Evolutionary conservation across 352 stramenopile species (phyloP).

Genomic region (Blastocystis sp.): DNA sequence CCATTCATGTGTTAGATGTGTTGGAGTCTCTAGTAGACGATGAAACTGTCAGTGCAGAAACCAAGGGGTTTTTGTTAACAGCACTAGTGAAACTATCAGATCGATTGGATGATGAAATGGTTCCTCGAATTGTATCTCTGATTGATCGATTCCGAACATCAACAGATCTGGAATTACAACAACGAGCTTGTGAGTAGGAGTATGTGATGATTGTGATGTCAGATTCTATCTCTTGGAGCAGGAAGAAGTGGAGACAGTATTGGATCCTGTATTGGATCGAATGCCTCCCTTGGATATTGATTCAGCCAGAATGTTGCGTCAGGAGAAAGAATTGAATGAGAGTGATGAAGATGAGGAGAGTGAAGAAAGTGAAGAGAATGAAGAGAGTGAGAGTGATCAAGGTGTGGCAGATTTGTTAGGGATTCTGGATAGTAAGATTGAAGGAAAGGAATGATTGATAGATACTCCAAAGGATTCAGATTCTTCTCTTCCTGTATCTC

Average conservation of each 20-base stretch:
- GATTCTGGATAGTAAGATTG: neutral
- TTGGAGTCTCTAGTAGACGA: constrained; percentile 72
- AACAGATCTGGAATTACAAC: constrained; percentile 87
- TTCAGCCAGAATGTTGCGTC: constrained; percentile 23
- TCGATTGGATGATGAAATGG: constrained; percentile 72
- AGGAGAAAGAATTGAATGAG: constrained; percentile 2
- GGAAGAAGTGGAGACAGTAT: constrained; percentile 64
- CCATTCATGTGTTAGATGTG: constrained; percentile 62
- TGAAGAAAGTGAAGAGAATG: neutral
- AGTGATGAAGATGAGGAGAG: neutral
- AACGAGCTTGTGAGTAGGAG: constrained; percentile 79
- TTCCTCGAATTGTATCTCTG: constrained; percentile 70
- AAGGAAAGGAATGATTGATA: neutral
- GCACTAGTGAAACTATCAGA: constrained; percentile 80
- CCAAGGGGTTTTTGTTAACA: constrained; percentile 53
- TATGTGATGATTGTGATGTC: neutral
- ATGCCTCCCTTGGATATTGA: constrained; percentile 77
- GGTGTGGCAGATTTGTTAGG: neutral
- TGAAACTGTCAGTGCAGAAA: constrained; percentile 71
- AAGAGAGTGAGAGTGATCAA: neutral
- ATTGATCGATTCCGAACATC: constrained; percentile 78
- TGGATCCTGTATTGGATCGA: constrained; percentile 63
- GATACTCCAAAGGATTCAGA: neutral
- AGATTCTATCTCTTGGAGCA: constrained; percentile 66
- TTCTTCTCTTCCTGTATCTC: constrained; percentile 20